Base-by-base conservation (phyloP, 352 stramenopile species). In the Phytophthora citrophthora region DNA sequence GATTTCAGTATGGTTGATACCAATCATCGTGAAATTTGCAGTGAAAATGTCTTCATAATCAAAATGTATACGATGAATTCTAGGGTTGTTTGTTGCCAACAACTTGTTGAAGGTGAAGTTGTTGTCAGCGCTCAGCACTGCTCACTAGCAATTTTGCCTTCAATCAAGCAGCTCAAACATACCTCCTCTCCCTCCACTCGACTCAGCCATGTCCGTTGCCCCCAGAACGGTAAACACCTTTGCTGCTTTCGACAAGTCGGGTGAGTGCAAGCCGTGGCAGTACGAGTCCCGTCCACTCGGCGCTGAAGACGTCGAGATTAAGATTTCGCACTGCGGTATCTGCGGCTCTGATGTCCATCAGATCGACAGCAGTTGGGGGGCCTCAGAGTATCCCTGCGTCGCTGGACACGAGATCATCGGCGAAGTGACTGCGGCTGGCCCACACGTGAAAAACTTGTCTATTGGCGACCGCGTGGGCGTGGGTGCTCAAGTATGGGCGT, bases 381-480 rank as follows among this genome's bases (percentile, higher is more conserved):
- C 58, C 0, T 55, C 61, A 1, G 26, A n/a, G 2, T 84, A 81
- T 50, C 77, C 75, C 7, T 70, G 74, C 59, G 75, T 87, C 3
- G 50, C 62, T 13, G 77, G 74, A 11, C 77, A 84, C 45, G 77
- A 87, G 45, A 87, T 66, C 16, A 15, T 66, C 41, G 58, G 48
- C 10, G 45, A 51, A 26, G 49, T 52, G 40, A 49, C 41, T 74
- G 24, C 47, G 16, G 56, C 54, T 1, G 77, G 74, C 10, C 16
- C 61, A 1, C 55, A 73, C 5, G 86, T 96, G 4, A 74, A 54
- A 26, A 74, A 82, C 18, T 81, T 95, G 44, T 61, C 72, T 26
- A 76, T 91, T 12, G 89, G 89, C 9, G 81, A 95, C 61, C 54
- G 66, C 10, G 84, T 90, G 7, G 88, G 47, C 11, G 47, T 64